These are phyloP conservation scores for Lavandula angustifolia DNA, from an alignment of 257 asterid species.

Conservation along the genomic window DNA sequence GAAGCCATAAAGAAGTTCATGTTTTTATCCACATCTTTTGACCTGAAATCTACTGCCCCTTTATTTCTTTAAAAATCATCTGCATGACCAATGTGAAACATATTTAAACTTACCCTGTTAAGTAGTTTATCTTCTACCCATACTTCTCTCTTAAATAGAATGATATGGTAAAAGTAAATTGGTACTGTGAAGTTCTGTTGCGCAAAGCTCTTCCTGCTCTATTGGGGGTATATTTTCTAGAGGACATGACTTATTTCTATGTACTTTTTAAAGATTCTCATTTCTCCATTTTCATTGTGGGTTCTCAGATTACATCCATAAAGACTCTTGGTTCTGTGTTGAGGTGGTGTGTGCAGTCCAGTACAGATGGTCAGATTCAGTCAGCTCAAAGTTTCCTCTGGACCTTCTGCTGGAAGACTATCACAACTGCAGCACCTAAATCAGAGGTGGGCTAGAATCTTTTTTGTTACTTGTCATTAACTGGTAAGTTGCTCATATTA, in stretches of 20 bases:
- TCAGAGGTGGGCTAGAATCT: slow-evolving; percentile 60
- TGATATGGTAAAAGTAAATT: slow-evolving; percentile 12
- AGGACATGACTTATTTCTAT: not conserved
- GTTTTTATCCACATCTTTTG: not conserved
- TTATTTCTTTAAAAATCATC: slow-evolving; percentile 7
- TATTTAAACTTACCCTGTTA: not conserved
- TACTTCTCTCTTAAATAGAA: slow-evolving; percentile 10
- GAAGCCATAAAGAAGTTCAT: slow-evolving; percentile 1
- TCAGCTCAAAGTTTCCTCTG: slow-evolving; percentile 65
- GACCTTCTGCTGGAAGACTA: slow-evolving; percentile 75
- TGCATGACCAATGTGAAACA: not conserved
- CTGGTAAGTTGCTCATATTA: slow-evolving; percentile 27
- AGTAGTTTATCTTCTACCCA: slow-evolving; percentile 20
- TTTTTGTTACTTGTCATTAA: slow-evolving; percentile 24
- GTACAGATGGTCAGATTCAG: slow-evolving; percentile 40
- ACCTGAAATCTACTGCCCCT: not conserved
- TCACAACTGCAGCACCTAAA: slow-evolving; percentile 51
- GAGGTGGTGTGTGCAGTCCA: slow-evolving; percentile 61
- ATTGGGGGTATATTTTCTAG: not conserved
- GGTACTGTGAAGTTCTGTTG: not conserved
- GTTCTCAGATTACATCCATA: slow-evolving; percentile 57
- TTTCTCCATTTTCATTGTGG: slow-evolving; percentile 21
- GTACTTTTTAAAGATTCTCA: slow-evolving; percentile 15
- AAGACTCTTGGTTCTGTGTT: slow-evolving; percentile 66
- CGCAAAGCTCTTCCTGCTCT: not conserved